Evolutionary conservation across 2,329 filamentous ascomycete species (phyloP).

Genomic region (Trichoderma afroharzianum): DNA sequence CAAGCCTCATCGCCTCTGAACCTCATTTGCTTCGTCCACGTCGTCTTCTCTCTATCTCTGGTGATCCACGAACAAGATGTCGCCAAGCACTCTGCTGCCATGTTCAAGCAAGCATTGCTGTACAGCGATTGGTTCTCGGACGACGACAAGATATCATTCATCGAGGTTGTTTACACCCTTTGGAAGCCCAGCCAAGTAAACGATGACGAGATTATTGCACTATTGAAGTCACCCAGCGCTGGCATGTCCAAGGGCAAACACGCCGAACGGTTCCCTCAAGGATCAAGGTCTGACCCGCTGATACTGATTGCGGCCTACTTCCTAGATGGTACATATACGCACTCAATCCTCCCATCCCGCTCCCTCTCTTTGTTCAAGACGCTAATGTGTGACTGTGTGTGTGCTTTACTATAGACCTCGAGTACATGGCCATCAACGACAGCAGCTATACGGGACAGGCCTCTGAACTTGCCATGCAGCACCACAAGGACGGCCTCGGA

Average conservation of each 20-base stretch:
- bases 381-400: not conserved
- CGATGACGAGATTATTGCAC: conserved; percentile 27
- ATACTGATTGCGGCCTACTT: conserved; percentile 44
- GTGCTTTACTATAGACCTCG: conserved; percentile 40
- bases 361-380: not conserved
- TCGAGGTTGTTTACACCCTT: conserved; percentile 42
- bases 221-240: conserved; percentile 24
- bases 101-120: conserved; percentile 46
- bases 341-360: not conserved
- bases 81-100: conserved; percentile 31
- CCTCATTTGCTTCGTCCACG: conserved; percentile 49
- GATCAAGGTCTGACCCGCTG: conserved; percentile 35
- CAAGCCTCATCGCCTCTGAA: conserved; percentile 39
- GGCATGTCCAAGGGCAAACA: conserved; percentile 43
- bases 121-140: conserved; percentile 41
- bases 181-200: conserved; percentile 45
- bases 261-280: conserved; percentile 23
- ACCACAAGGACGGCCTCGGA: conserved; percentile 34
- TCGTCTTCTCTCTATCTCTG: conserved; percentile 49
- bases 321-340: conserved; percentile 42
- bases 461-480: conserved; percentile 42
- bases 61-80: conserved; percentile 43
- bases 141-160: conserved; percentile 38
- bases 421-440: conserved; percentile 39
- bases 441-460: conserved; percentile 32